Base-by-base conservation (phyloP, 1,139 yeast species). In the Geotrichum aggregatum region DNA sequence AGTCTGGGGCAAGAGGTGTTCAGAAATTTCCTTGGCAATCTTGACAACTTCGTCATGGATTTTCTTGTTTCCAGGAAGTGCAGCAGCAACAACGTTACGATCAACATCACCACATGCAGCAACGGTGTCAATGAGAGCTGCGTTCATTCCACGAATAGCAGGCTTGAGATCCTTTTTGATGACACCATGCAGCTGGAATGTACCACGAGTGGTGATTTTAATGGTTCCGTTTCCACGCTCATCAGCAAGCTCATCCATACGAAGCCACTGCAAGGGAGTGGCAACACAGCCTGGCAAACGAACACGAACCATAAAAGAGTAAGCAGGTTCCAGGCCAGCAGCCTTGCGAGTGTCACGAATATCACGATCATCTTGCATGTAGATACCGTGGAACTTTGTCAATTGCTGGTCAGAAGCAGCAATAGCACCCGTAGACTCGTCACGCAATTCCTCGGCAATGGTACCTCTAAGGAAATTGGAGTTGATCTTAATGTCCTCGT, bases 31-130 rank as follows among this genome's bases (percentile, higher is more conserved):
- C 31, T 80, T 66, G 38, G 95, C 89, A 52, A 78, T 71, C 16
- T 76, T 74, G 42, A 84, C 76, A 59, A 91, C 78, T 71, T 89
- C 94, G 36, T 75, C 72, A 68, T 91, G 98, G 52, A 91, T 78
- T 66, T 83, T 83, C 48, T 92, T 87, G 66, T 88, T 88, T 45
- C 79, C 79, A 22, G 98, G 97, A 47, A 88, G 76, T 11, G 96
- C 96, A 57, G 94, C 81, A 54, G 87, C 78, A 83, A 91, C 91
- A 48, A 91, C 97, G 67, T 91, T 91, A 79, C 98, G 86, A 73
- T 88, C 87, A 42, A 91, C 98, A 74, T 92, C 98, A 76, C 98
- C 98, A 77, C 97, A 91, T 1, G 98, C 98, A 58, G 96, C 98
- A 56, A 92, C 79, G 13, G 98, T 91, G 67, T 92, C 98, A 82